Evolutionary conservation across 75 land plant genomes (phyloP).

Genomic region (Picea sitchensis): DNA sequence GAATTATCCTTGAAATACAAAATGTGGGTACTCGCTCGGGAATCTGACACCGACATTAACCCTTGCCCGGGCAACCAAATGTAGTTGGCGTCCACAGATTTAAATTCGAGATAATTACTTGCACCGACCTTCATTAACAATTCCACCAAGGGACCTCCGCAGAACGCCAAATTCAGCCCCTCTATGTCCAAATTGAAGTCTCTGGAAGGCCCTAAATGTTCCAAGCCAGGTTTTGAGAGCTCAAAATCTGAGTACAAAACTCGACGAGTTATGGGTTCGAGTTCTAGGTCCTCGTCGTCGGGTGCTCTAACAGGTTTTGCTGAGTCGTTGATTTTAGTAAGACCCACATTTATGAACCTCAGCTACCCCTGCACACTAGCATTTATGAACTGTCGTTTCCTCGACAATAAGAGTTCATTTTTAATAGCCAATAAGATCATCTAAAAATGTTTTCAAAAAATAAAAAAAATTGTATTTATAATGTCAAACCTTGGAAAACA

Average conservation of each 20-base stretch:
- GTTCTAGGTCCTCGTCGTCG: too few species aligned
- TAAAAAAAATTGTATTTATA: too few species aligned
- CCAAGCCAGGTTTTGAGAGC: constrained; percentile 14
- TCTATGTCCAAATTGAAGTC: constrained; percentile 53
- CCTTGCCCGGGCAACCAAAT: constrained; percentile 30
- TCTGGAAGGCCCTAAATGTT: constrained; percentile 34
- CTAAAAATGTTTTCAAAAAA: too few species aligned
- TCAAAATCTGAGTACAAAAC: constrained; percentile 41
- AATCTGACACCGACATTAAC: constrained; percentile 62
- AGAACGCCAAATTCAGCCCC: constrained; percentile 68
- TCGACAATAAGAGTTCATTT: too few species aligned
- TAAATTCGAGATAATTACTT: too few species aligned
- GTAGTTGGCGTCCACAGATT: too few species aligned
- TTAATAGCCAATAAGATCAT: too few species aligned
- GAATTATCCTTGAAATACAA: too few species aligned
- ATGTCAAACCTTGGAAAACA: too few species aligned
- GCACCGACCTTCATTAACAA: constrained; percentile 57
- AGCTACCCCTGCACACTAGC: too few species aligned
- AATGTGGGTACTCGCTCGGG: constrained; percentile 60
- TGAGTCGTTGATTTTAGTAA: neutral
- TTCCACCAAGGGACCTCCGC: constrained; percentile 64
- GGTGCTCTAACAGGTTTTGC: neutral
- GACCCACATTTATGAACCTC: too few species aligned
- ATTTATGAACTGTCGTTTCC: too few species aligned
- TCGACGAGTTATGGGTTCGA: neutral